Percentiles rank a stretch among this genome's conserved stretches.
Evolutionary conservation across 331 rosid species (phyloP).

Genomic region (Prunus yedoensis): DNA sequence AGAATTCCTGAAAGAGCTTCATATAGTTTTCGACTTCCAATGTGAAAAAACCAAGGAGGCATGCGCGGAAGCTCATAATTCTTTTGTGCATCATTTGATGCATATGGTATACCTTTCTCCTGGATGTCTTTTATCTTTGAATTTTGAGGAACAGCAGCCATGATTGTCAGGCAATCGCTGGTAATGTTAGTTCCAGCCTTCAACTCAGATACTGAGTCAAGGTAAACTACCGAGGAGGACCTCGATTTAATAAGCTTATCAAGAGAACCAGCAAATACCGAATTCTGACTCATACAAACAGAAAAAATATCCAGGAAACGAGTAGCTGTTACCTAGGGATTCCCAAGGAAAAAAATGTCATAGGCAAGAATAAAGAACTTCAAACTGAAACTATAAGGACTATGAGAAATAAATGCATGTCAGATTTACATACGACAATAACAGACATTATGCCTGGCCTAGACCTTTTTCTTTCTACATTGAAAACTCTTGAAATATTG

Average conservation of each 20-base stretch:
- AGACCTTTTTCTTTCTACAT: background rate
- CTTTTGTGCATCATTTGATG: conserved; percentile 29
- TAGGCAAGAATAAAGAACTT: background rate
- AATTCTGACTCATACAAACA: conserved; percentile 77
- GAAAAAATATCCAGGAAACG: conserved; percentile 78
- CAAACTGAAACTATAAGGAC: background rate
- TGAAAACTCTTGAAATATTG: background rate
- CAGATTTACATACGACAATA: background rate
- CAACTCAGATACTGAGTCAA: conserved; percentile 79
- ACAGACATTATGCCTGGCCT: background rate
- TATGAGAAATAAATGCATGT: background rate
- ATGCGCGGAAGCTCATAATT: conserved; percentile 70
- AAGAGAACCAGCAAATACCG: conserved; percentile 78
- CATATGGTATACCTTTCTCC: conserved; percentile 43
- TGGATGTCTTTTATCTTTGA: conserved; percentile 38
- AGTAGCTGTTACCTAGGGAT: conserved; percentile 68
- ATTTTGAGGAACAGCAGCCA: conserved; percentile 42
- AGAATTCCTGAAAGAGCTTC: conserved; percentile 83
- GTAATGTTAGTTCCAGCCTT: conserved; percentile 58
- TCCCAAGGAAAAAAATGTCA: conserved; percentile 26
- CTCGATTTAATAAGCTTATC: conserved; percentile 51
- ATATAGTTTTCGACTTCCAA: conserved; percentile 69
- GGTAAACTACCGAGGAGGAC: conserved; percentile 68
- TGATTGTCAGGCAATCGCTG: conserved; percentile 35
- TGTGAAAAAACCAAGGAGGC: conserved; percentile 91